Conservation (phyloP, 78 protist genomes). For the Dictyostelium capitatum region DNA sequence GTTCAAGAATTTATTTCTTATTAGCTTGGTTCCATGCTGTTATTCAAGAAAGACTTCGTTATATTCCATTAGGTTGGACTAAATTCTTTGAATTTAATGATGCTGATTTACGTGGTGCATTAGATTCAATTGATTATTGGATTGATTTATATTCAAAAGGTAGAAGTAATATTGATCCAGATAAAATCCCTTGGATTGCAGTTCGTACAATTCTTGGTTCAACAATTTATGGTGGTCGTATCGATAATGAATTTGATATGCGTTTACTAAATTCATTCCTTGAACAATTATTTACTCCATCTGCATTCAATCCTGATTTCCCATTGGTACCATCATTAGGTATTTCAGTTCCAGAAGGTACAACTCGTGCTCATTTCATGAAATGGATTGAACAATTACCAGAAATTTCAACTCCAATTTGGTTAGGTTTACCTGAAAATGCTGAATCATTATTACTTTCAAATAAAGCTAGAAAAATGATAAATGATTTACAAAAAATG, state of each 20-base stretch:
- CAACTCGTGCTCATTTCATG: constrained; percentile 47
- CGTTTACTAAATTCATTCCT: constrained; percentile 90
- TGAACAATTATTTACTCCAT: constrained; percentile 80
- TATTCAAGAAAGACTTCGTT: constrained; percentile 95
- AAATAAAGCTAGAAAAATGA: constrained; percentile 48
- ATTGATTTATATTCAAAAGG: constrained; percentile 85
- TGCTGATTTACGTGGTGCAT: constrained; percentile 93
- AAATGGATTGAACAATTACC: constrained; percentile 88
- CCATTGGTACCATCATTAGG: constrained; percentile 57
- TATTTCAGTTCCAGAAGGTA: constrained; percentile 79
- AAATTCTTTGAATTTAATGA: constrained; percentile 96
- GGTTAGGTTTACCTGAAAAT: constrained; percentile 94
- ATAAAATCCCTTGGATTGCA: constrained; percentile 94
- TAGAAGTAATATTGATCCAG: constrained; percentile 78
- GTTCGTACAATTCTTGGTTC: constrained; percentile 85
- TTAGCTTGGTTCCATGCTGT: constrained; percentile 98
- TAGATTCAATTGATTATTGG: constrained; percentile 95
- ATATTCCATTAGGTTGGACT: constrained; percentile 97
- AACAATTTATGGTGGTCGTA: constrained; percentile 93
- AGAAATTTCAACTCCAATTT: constrained; percentile 86
- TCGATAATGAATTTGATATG: constrained; percentile 97
- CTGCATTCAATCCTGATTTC: constrained; percentile 70
- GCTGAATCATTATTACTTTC: constrained; percentile 87
- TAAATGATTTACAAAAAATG: constrained; percentile 61
- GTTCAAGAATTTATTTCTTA: constrained; percentile 95